Evolutionary conservation across 78 protist species (phyloP).

Genomic region (Dictyostelium capitatum): DNA sequence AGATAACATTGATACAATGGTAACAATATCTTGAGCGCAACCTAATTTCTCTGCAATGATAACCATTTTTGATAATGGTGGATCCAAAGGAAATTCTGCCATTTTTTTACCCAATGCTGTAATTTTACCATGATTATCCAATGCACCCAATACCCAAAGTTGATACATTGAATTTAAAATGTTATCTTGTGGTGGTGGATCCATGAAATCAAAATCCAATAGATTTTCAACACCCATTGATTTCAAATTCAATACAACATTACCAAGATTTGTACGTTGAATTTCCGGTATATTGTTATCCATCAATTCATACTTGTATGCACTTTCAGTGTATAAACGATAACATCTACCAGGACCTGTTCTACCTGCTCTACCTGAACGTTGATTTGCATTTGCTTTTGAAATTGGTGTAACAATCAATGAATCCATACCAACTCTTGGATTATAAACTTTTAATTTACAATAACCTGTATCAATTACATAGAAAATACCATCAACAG

Average conservation of each 20-base stretch:
- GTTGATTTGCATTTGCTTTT: constrained; percentile 97
- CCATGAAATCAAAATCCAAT: constrained; percentile 98
- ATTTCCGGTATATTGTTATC: constrained; percentile 97
- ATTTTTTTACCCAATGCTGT: constrained; percentile 91
- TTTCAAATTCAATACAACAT: constrained; percentile 97
- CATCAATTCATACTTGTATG: constrained; percentile 88
- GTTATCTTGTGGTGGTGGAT: constrained; percentile 99
- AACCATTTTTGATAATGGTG: constrained; percentile 96
- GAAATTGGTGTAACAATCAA: constrained; percentile 90
- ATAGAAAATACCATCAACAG: constrained; percentile 97
- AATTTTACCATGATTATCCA: constrained; percentile 93
- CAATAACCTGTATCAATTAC: constrained; percentile 97
- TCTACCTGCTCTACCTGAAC: constrained; percentile 99
- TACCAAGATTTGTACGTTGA: constrained; percentile 97
- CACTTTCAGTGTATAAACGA: constrained; percentile 94
- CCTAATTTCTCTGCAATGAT: constrained; percentile 73
- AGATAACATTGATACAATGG: constrained; percentile 95
- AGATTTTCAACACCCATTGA: constrained; percentile 96
- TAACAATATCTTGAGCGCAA: constrained; percentile 88
- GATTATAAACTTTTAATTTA: constrained; percentile 96
- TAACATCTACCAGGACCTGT: constrained; percentile 97
- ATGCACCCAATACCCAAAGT: constrained; percentile 98
- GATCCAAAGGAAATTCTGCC: constrained; percentile 98
- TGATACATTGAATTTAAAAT: constrained; percentile 95
- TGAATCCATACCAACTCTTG: constrained; percentile 97